Evolutionary conservation across 2,329 filamentous ascomycete species (phyloP).

Genomic region (Penicillium sp.): DNA sequence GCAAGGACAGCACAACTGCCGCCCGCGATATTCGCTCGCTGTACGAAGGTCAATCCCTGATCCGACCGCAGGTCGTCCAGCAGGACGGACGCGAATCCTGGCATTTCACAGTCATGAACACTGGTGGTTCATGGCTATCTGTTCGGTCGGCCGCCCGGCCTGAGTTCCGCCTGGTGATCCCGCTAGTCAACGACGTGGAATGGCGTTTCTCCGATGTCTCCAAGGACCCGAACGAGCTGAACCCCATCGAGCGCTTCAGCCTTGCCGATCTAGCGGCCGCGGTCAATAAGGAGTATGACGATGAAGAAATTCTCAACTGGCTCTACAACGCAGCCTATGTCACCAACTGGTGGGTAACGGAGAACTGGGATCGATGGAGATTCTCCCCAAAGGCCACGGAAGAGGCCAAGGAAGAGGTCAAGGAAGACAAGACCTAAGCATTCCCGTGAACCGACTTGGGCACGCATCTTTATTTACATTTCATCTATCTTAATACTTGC

Average conservation of each 20-base stretch:
- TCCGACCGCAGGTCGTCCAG: constrained; percentile 21
- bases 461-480: constrained; percentile 1
- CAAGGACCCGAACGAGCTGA: constrained; percentile 21
- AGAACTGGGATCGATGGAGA: constrained; percentile 23
- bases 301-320: constrained; percentile 17
- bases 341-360: constrained; percentile 25
- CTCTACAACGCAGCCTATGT: constrained; percentile 23
- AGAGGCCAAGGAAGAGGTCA: not conserved
- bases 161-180: constrained; percentile 25
- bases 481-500: constrained; percentile 6
- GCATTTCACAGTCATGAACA: constrained; percentile 32
- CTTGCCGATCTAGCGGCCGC: constrained; percentile 17
- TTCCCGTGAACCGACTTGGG: not conserved
- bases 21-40: constrained; percentile 23
- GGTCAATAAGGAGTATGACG: constrained; percentile 18
- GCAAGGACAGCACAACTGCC: constrained; percentile 14
- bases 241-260: constrained; percentile 20
- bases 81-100: constrained; percentile 21
- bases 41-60: constrained; percentile 30
- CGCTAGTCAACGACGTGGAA: constrained; percentile 26
- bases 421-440: not conserved
- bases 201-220: constrained; percentile 28
- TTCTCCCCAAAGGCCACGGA: constrained; percentile 4
- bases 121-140: constrained; percentile 26
- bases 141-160: constrained; percentile 26